phyloP scores from a whole-genome alignment of 345 rosid species.

The Xanthoceras sorbifolium region DNA sequence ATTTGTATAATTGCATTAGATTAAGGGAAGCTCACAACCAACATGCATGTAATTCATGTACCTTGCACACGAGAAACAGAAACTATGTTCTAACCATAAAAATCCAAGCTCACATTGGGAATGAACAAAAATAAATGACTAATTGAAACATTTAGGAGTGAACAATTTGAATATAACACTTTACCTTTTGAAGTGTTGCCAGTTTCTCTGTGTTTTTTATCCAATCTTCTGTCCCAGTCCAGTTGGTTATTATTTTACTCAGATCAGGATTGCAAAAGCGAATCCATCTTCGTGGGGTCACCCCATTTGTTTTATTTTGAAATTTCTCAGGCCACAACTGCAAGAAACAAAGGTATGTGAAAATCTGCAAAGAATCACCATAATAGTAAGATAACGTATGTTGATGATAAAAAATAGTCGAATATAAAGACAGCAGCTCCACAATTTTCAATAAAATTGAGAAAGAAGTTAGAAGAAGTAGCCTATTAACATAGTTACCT shows the following conservation, averaged over 20 bases:
- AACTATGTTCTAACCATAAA: neutral
- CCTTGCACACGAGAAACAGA: neutral
- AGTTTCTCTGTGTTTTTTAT: conserved; percentile 40
- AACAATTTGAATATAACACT: neutral
- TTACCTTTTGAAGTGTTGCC: conserved; percentile 38
- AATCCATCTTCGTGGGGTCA: conserved; percentile 62
- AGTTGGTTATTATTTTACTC: conserved; percentile 45
- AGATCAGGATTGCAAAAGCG: conserved; percentile 52
- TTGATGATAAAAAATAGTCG: neutral
- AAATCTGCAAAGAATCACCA: neutral
- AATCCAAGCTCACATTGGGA: neutral
- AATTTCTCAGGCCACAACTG: conserved; percentile 62
- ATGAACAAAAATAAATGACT: too few species aligned
- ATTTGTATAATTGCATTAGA: too few species aligned
- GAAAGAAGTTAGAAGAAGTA: conserved; percentile 6
- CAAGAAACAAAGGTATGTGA: conserved; percentile 6
- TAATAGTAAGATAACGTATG: neutral
- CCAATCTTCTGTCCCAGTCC: conserved; percentile 58
- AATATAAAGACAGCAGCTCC: neutral
- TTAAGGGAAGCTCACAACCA: too few species aligned
- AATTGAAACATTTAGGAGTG: neutral
- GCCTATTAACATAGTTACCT: conserved; percentile 25
- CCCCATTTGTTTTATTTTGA: conserved; percentile 60
- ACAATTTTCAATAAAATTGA: neutral
- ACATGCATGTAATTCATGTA: too few species aligned